Percentiles rank a stretch among this genome's conserved stretches.
Conservation (phyloP, 2,329 filamentous ascomycete species). For the Colletotrichum sp. region DNA sequence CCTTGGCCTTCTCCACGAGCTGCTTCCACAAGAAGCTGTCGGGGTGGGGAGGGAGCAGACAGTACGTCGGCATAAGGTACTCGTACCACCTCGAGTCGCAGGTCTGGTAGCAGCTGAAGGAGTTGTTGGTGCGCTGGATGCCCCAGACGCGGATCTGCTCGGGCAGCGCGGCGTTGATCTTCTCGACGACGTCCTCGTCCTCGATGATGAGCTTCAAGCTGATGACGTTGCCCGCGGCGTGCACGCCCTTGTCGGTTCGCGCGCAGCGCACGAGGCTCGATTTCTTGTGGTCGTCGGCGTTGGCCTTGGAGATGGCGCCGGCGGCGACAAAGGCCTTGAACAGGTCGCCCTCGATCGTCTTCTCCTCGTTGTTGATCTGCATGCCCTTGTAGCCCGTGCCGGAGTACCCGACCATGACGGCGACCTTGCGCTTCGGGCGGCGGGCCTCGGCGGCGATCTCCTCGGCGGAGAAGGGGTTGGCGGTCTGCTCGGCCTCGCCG, state of each 20-base stretch:
- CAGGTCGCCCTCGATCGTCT: conserved; percentile 95
- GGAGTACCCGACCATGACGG: conserved; percentile 93
- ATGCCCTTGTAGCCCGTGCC: conserved; percentile 97
- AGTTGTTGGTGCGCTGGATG: conserved; percentile 85
- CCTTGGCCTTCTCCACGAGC: conserved; percentile 77
- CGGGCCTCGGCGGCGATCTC: conserved; percentile 89
- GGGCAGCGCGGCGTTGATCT: conserved; percentile 86
- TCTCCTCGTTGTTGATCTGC: conserved; percentile 83
- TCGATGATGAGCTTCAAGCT: conserved; percentile 96
- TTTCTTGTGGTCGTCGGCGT: conserved; percentile 96
- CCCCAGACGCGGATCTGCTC: conserved; percentile 96
- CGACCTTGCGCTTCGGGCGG: conserved; percentile 93
- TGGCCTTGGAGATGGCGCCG: conserved; percentile 94
- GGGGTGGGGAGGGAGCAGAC: conserved; percentile 90
- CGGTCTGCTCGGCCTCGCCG: conserved; percentile 25
- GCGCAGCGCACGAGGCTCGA: conserved; percentile 93
- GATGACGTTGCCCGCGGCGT: conserved; percentile 94
- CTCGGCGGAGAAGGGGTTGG: conserved; percentile 68
- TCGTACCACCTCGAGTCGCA: conserved; percentile 98
- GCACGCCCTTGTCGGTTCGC: conserved; percentile 95
- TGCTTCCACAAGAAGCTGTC: conserved; percentile 85
- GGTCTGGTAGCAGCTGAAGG: conserved; percentile 92
- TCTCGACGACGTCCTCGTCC: conserved; percentile 83
- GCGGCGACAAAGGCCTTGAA: conserved; percentile 92
- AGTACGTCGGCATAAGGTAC: conserved; percentile 93